Conservation (phyloP, 192 early-diverging fungal species). For the Entomortierella parvispora region DNA sequence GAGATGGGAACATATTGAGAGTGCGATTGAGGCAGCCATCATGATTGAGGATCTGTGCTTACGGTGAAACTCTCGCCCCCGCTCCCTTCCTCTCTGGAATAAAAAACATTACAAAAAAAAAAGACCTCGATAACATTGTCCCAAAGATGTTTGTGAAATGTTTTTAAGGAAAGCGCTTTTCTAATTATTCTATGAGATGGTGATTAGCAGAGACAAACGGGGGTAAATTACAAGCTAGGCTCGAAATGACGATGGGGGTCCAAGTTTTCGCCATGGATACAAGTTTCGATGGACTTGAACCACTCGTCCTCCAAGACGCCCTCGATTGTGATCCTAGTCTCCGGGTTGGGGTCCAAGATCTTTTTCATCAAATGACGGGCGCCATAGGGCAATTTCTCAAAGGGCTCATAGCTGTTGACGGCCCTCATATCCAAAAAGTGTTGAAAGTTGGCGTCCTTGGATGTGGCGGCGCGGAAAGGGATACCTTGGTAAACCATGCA, state of each 20-base stretch:
- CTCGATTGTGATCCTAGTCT: slow-evolving; percentile 74
- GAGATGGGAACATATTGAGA: slow-evolving; percentile 38
- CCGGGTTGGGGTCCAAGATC: slow-evolving; percentile 85
- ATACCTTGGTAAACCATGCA: slow-evolving; percentile 78
- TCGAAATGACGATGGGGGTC: slow-evolving; percentile 51
- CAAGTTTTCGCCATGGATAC: slow-evolving; percentile 56
- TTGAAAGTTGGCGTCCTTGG: slow-evolving; percentile 71
- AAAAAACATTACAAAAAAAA: neutral
- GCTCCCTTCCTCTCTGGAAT: too few species aligned
- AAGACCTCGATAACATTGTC: neutral
- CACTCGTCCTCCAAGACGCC: slow-evolving; percentile 79
- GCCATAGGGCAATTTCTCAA: slow-evolving; percentile 75
- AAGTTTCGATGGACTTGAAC: slow-evolving; percentile 75
- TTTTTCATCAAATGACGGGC: slow-evolving; percentile 78
- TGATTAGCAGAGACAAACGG: neutral
- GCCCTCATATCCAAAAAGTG: slow-evolving; percentile 65
- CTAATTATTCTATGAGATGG: neutral
- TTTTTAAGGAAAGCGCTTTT: neutral
- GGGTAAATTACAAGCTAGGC: slow-evolving; percentile 14
- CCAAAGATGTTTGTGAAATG: too few species aligned
- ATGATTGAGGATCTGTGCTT: slow-evolving; percentile 25
- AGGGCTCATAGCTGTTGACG: slow-evolving; percentile 71
- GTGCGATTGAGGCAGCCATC: slow-evolving; percentile 31
- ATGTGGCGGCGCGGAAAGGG: slow-evolving; percentile 67
- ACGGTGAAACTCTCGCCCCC: slow-evolving; percentile 7